These are phyloP conservation scores for Pseudonitzschia multiseries DNA, from an alignment of 108 stramenopile genomes.

Conservation along the genomic window DNA sequence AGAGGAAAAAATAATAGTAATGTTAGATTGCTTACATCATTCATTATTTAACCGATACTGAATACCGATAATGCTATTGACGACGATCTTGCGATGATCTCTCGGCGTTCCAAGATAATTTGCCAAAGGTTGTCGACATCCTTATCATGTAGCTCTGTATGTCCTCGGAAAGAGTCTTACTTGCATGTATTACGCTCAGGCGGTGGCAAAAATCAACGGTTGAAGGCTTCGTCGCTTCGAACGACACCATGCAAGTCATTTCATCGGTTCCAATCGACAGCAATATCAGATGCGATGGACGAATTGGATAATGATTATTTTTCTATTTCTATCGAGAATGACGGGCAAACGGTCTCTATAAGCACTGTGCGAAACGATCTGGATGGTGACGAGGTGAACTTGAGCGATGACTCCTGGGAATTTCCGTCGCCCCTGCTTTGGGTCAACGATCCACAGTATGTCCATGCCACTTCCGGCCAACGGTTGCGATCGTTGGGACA, in stretches of 20 bases:
- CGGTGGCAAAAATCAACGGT: not conserved
- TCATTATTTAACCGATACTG: no score
- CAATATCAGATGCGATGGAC: not conserved
- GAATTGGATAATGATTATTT: not conserved
- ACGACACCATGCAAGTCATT: not conserved
- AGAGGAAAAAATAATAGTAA: no score
- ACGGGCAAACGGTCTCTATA: not conserved
- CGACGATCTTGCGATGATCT: not conserved
- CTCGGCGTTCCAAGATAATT: not conserved
- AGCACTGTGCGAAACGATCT: not conserved
- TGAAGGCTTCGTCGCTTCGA: not conserved
- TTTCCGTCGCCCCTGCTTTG: slow-evolving; percentile 76
- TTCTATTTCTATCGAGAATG: slow-evolving; percentile 3
- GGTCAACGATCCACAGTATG: slow-evolving; percentile 63
- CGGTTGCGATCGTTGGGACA: slow-evolving; percentile 46
- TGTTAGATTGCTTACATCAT: no score
- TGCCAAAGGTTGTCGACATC: not conserved
- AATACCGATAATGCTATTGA: no score
- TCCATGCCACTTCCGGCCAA: slow-evolving; percentile 66
- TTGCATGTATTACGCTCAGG: not conserved
- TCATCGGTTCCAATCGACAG: not conserved
- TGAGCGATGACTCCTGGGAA: slow-evolving; percentile 1
- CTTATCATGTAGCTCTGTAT: not conserved
- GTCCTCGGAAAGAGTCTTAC: not conserved
- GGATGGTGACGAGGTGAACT: not conserved